Conservation (phyloP, 2,329 filamentous ascomycete genomes). For the Curvularia sp. region DNA sequence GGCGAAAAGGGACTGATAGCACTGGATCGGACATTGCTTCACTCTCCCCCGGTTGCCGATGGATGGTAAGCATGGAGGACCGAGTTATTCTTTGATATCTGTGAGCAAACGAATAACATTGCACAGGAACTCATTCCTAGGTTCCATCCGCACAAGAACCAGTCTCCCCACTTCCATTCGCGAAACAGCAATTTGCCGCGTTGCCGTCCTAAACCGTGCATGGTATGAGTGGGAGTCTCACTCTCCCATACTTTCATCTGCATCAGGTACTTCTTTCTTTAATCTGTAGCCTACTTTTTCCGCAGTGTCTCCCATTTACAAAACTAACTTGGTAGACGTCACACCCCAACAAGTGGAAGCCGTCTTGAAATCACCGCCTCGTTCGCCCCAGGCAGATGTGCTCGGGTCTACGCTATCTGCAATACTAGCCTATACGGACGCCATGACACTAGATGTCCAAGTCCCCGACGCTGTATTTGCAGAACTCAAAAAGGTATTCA, state of each 20-base stretch:
- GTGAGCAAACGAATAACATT: background rate
- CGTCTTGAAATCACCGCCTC: slow-evolving; percentile 33
- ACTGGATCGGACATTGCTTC: slow-evolving; percentile 62
- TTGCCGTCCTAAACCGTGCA: slow-evolving; percentile 79
- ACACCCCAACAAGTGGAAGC: slow-evolving; percentile 56
- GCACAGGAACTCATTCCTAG: slow-evolving; percentile 61
- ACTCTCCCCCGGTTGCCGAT: slow-evolving; percentile 63
- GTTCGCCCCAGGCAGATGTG: slow-evolving; percentile 9
- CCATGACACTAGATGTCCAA: slow-evolving; percentile 78
- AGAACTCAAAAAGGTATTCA: slow-evolving; percentile 66
- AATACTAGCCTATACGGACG: slow-evolving; percentile 76
- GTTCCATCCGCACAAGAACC: slow-evolving; percentile 62
- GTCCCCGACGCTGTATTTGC: slow-evolving; percentile 74
- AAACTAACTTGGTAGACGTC: slow-evolving; percentile 61
- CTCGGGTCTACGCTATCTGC: slow-evolving; percentile 70
- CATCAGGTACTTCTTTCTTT: slow-evolving; percentile 12
- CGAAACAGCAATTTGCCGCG: slow-evolving; percentile 80
- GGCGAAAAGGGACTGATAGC: slow-evolving; percentile 59
- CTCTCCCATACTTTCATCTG: slow-evolving; percentile 65
- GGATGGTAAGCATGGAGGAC: slow-evolving; percentile 54
- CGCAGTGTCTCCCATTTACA: slow-evolving; percentile 22
- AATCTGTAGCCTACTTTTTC: background rate
- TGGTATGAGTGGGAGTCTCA: slow-evolving; percentile 89
- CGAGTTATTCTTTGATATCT: background rate
- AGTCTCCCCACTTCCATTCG: slow-evolving; percentile 62